Evolutionary conservation across 202 grass and related monocot species (phyloP).

Genomic region (Dendrocalamus latiflorus): DNA sequence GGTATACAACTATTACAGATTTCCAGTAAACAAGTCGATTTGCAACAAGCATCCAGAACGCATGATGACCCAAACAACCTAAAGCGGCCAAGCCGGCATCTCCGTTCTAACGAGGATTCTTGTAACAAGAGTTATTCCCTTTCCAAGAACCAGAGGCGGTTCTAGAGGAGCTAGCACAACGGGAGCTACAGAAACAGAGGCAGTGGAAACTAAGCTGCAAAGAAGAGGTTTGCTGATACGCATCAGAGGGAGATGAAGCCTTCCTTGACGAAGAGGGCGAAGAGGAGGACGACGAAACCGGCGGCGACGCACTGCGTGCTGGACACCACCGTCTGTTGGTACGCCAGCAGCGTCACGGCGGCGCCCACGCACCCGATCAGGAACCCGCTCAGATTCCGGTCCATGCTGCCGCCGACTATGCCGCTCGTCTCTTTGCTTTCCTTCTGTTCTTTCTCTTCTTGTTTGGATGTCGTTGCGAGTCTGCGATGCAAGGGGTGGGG

Average conservation of each 20-base stretch:
- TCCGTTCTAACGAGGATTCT: no score
- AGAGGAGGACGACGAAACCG: slow-evolving; percentile 64
- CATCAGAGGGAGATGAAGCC: slow-evolving; percentile 27
- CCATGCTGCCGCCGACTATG: slow-evolving; percentile 44
- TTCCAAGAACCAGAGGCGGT: no score
- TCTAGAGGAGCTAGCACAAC: no score
- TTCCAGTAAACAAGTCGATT: no score
- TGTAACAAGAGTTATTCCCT: no score
- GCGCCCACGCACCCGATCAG: slow-evolving; percentile 58
- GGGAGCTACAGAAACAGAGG: no score
- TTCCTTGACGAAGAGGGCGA: slow-evolving; percentile 89
- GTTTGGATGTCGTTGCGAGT: not conserved
- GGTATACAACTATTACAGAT: not conserved
- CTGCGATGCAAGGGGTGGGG: not conserved
- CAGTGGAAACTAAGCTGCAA: no score
- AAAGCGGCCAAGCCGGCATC: no score
- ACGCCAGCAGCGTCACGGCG: slow-evolving; percentile 80
- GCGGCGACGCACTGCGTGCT: no score
- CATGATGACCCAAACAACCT: no score
- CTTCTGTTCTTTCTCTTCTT: not conserved
- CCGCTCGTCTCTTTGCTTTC: not conserved
- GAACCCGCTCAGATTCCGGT: slow-evolving; percentile 71
- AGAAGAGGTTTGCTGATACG: not conserved
- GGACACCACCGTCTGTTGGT: slow-evolving; percentile 66
- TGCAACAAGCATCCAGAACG: no score